phyloP scores from a whole-genome alignment of 148 eudicot species.

The Chenopodium suecicum region DNA sequence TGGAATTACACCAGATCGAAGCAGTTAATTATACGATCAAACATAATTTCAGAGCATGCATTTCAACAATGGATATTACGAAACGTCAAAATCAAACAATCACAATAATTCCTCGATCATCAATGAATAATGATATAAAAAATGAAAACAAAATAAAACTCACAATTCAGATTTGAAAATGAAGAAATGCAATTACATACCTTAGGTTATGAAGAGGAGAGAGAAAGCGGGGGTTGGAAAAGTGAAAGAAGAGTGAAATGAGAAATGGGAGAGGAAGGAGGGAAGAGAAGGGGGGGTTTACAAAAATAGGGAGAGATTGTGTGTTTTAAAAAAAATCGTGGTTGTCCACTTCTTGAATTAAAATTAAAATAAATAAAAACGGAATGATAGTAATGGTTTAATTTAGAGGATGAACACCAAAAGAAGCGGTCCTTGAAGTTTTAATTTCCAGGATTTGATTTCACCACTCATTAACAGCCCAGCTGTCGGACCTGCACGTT shows the following conservation, averaged over 20 bases:
- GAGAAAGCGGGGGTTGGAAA: neutral
- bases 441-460: neutral
- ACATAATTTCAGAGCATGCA: neutral
- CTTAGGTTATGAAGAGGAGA: neutral
- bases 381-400: neutral
- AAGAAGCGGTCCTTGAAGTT: conserved; percentile 8
- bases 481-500: neutral
- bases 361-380: neutral
- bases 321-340: conserved; percentile 9
- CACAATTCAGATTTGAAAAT: neutral
- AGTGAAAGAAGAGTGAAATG: neutral
- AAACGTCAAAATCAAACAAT: neutral
- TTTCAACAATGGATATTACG: neutral
- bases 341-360: conserved; percentile 17
- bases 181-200: neutral
- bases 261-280: neutral
- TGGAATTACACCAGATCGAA: conserved; percentile 3
- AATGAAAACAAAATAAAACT: neutral
- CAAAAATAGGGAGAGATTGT: conserved; percentile 10
- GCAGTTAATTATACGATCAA: neutral
- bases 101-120: neutral
- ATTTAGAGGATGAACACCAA: neutral
- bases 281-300: conserved; percentile 3
- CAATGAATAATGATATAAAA: neutral
- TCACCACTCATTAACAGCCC: neutral